phyloP scores from a whole-genome alignment of 345 rosid genomes.

The Pugionium dolabratum region DNA sequence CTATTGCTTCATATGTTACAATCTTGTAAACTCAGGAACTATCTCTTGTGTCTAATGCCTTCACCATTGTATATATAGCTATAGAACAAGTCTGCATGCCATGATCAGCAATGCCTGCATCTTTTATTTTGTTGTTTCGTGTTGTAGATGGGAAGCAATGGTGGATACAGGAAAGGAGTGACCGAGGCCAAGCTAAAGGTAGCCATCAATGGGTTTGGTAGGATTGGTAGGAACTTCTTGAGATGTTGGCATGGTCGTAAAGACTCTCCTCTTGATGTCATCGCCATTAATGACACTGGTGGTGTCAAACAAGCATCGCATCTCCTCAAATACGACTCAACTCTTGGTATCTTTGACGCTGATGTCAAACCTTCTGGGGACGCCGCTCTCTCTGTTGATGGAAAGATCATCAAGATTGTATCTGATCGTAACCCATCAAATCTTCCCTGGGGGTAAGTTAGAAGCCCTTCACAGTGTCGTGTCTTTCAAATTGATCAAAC shows the following conservation, averaged over 20 bases:
- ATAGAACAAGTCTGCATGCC: slow-evolving; percentile 25
- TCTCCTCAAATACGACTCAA: slow-evolving; percentile 95
- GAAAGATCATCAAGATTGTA: slow-evolving; percentile 91
- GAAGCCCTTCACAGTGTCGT: too few species aligned
- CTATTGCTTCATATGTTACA: neutral
- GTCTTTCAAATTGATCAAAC: neutral
- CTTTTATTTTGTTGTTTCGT: neutral
- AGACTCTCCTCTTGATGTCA: slow-evolving; percentile 88
- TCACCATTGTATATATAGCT: slow-evolving; percentile 20
- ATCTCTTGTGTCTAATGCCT: slow-evolving; percentile 10
- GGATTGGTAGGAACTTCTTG: slow-evolving; percentile 97
- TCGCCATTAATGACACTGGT: slow-evolving; percentile 84
- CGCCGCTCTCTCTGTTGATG: slow-evolving; percentile 88
- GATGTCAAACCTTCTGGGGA: slow-evolving; percentile 88
- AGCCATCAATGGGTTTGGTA: slow-evolving; percentile 95
- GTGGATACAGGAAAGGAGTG: slow-evolving; percentile 75
- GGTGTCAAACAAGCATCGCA: slow-evolving; percentile 97
- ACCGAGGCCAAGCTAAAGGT: slow-evolving; percentile 88
- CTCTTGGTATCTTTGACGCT: slow-evolving; percentile 90
- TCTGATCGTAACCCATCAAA: slow-evolving; percentile 71
- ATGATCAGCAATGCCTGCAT: slow-evolving; percentile 28
- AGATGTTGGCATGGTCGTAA: slow-evolving; percentile 98
- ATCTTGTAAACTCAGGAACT: slow-evolving; percentile 14
- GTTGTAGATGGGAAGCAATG: slow-evolving; percentile 61
- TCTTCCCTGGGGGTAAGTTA: slow-evolving; percentile 85